Evolutionary conservation across 805 yeast genomes (phyloP), one percentile per base, ranked within the genome.

Genomic region (Yamadazyma akitaensis): DNA sequence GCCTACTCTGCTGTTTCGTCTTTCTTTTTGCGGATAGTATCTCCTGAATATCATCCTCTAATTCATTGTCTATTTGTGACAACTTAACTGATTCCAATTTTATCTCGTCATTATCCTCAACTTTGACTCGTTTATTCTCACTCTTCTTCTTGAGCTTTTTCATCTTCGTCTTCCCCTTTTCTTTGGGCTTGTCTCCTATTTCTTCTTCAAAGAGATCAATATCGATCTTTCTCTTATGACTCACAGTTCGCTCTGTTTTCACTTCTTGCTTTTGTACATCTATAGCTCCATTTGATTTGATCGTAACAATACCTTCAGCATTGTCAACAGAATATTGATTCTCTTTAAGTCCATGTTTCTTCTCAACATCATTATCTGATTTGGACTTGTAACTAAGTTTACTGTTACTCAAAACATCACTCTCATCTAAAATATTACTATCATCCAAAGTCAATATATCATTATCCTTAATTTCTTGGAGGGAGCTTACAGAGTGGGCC

Each of bases 401-500:
- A n/a, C 71, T 76, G 43, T 79, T 71, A 25, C 60, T 69, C 26
- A 82, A 57, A 24, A 54, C 57, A 36, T 62, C 69, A 5, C 50
- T 60, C 19, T 57, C 67, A 44, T 59, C 72, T 13, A 70, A 51
- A 13, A 77, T 50, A 18, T 63, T 61, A n/a, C 60, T 53, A 51
- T 82, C 88, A 40, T 79, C 74, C 42, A 85, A 65, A 0, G 90
- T 85, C 43, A 86, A 64, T 2, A 84, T 67, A 0, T 70, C 77
- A 6, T 72, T 68, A n/a, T 64, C 73, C 4, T 64, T 59, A 1
- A 74, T 53, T 12, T 59, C 56, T 2, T 56, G 53, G 10, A 82
- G 56, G n/a, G 73, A 75, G n/a, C 57, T 57, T 10, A 66, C 33
- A 30, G 63, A 61, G 58, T 82, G 86, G 0, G 72, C 77, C 2